Percentiles rank a stretch among this genome's conserved stretches.
Evolutionary conservation across 192 early-diverging fungal species (phyloP).

Genomic region (Spizellomyces sp.): DNA sequence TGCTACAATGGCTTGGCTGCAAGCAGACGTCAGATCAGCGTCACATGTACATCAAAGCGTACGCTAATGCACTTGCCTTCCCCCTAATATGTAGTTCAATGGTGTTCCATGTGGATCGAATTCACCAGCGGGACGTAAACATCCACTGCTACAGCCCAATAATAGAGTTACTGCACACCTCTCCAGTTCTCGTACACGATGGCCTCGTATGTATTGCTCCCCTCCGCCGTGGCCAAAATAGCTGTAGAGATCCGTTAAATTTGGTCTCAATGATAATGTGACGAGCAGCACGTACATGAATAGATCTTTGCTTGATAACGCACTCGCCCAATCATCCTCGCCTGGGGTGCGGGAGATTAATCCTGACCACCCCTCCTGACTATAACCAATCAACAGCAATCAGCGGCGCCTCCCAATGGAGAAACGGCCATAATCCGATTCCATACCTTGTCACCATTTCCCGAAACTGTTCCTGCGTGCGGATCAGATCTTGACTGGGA

Average conservation of each 20-base stretch:
- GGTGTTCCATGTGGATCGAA: conserved; percentile 88
- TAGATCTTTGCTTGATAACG: conserved; percentile 58
- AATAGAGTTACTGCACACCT: conserved; percentile 80
- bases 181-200: conserved; percentile 64
- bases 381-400: not conserved
- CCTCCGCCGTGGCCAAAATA: conserved; percentile 97
- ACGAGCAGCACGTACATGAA: conserved; percentile 57
- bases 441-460: conserved; percentile 15
- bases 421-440: not conserved
- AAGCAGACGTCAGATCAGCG: not conserved
- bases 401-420: conserved; percentile 14
- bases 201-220: conserved; percentile 75
- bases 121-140: conserved; percentile 71
- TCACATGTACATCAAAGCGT: not conserved
- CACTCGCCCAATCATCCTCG: conserved; percentile 63
- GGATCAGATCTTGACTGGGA: conserved; percentile 81
- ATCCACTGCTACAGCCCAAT: conserved; percentile 94
- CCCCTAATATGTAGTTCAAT: conserved; percentile 82
- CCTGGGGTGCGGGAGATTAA: conserved; percentile 67
- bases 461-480: conserved; percentile 81
- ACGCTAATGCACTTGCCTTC: conserved; percentile 55
- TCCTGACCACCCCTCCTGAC: conserved; percentile 70
- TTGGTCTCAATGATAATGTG: not conserved
- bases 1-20: conserved; percentile 78
- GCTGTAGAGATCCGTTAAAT: conserved; percentile 33